These are phyloP conservation scores for Crepidotus variabilis DNA, from an alignment of 768 basidiomycete genomes.

Conservation along the genomic window DNA sequence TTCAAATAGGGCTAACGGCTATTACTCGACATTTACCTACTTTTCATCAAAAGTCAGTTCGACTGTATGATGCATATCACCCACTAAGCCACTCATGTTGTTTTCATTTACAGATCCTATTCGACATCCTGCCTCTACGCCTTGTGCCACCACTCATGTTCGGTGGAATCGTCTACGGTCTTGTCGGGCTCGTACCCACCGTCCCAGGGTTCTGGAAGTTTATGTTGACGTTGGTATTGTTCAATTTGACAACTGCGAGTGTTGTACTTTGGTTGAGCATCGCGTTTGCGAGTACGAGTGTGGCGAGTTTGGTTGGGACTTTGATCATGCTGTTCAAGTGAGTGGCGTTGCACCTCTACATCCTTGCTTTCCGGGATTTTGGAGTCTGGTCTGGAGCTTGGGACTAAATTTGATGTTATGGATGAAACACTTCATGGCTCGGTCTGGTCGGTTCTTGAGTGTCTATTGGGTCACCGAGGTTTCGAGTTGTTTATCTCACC, in stretches of 20 bases:
- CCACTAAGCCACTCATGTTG: no score
- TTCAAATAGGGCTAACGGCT: conserved; percentile 79
- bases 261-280: conserved; percentile 90
- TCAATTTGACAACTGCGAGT: conserved; percentile 94
- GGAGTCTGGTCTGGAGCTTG: neutral
- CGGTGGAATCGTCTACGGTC: conserved; percentile 91
- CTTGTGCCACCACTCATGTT: conserved; percentile 94
- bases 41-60: conserved; percentile 81
- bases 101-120: conserved; percentile 60
- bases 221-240: conserved; percentile 90
- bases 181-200: conserved; percentile 91
- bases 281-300: conserved; percentile 78
- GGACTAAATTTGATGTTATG: neutral
- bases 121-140: conserved; percentile 92
- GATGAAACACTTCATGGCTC: no score
- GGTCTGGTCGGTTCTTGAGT: no score
- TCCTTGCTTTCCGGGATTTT: neutral
- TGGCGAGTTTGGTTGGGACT: conserved; percentile 93
- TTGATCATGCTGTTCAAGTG: conserved; percentile 98
- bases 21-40: conserved; percentile 96
- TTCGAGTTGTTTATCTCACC: neutral
- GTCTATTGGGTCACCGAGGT: no score
- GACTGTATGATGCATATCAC: no score
- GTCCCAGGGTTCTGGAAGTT: conserved; percentile 97
- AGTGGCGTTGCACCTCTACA: conserved; percentile 29